Base-by-base conservation (phyloP, 495 filamentous ascomycete genomes). In the Hypomontagnella submonticulosa region DNA sequence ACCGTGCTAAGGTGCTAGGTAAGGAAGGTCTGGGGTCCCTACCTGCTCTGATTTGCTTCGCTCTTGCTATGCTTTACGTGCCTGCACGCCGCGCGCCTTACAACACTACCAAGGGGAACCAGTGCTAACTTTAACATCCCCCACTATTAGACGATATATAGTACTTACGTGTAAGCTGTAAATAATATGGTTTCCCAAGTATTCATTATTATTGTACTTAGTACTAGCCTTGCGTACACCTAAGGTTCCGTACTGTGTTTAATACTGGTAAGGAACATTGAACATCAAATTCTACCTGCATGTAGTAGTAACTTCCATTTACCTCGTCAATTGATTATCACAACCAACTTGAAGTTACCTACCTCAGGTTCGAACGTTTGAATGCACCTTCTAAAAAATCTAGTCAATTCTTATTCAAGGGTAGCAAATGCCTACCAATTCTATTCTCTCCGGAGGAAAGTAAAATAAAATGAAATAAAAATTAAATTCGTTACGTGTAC, bases 11-110 rank as follows among this genome's bases (percentile, higher is more conserved):
- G 23, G 42, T 63, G 58, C 58, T 49, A 50, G 57, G 43, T 50
- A 36, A 50, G 57, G 23, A 46, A 52, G 42, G 50, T 34, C 11
- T 32, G 40, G 40, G 23, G 23, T 27, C 6, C 23, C 23, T 27
- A 20, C 48, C 27, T 38, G 40, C 15, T 63, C 16, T 42, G 18
- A 32, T 47, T 49, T 32, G 50, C 57, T 44, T 42, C 27, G 44
- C 43, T 55, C 33, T 23, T 56, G 50, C 60, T 58, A 41, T 49
- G 33, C 40, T 62, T 63, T 56, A 37, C 58, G 48, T 63, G 53
- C 57, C 62, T 64, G 32, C 54, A 55, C 15, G 62, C 60, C 58
- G 57, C 64, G 62, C 62, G 64, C 53, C 47, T 62, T 62, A 52
- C 41, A 57, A 48, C 9, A 36, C 44, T 27, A 49, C 42, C 34